These are phyloP conservation scores for Cordyceps tenuipes DNA, from an alignment of 2,329 filamentous ascomycete genomes.

Conservation along the genomic window DNA sequence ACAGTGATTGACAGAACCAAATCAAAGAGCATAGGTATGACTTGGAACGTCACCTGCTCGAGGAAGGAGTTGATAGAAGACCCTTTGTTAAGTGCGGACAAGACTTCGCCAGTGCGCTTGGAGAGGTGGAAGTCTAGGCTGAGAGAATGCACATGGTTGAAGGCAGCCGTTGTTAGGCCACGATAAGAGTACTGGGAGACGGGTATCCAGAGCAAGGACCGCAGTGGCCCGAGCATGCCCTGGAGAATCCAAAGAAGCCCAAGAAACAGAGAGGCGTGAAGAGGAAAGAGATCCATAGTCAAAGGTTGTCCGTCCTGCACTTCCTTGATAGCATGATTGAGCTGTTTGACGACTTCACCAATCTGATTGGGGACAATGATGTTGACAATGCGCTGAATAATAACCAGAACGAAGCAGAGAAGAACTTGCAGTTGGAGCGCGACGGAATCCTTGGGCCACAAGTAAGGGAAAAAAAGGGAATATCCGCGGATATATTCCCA, in stretches of 20 bases:
- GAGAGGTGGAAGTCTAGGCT: conserved; percentile 94
- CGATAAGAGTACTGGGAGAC: conserved; percentile 96
- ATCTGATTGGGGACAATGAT: conserved; percentile 77
- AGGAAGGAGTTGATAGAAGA: conserved; percentile 94
- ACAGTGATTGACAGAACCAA: conserved; percentile 70
- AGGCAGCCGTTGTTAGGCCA: conserved; percentile 86
- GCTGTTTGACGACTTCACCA: conserved; percentile 66
- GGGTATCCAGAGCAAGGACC: conserved; percentile 87
- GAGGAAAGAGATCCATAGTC: conserved; percentile 26
- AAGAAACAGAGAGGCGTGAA: conserved; percentile 28
- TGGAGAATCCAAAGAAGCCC: conserved; percentile 77
- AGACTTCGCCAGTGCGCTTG: conserved; percentile 91
- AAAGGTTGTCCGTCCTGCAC: conserved; percentile 32
- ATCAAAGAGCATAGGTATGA: conserved; percentile 90
- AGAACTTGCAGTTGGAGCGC: conserved; percentile 71
- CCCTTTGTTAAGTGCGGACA: conserved; percentile 93
- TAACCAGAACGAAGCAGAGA: conserved; percentile 71
- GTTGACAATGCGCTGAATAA: conserved; percentile 77
- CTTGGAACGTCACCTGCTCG: conserved; percentile 92
- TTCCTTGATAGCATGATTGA: conserved; percentile 47
- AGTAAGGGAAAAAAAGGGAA: conserved; percentile 87
- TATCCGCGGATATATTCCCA: conserved; percentile 94
- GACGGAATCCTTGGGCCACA: conserved; percentile 79
- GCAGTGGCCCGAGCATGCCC: conserved; percentile 73
- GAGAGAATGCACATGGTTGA: conserved; percentile 92